A percentile compares a stretch with the other conserved stretches of the same genome.
These are phyloP conservation scores for Glomus cerebriforme DNA, from an alignment of 192 early-diverging fungal species.

Conservation along the genomic window DNA sequence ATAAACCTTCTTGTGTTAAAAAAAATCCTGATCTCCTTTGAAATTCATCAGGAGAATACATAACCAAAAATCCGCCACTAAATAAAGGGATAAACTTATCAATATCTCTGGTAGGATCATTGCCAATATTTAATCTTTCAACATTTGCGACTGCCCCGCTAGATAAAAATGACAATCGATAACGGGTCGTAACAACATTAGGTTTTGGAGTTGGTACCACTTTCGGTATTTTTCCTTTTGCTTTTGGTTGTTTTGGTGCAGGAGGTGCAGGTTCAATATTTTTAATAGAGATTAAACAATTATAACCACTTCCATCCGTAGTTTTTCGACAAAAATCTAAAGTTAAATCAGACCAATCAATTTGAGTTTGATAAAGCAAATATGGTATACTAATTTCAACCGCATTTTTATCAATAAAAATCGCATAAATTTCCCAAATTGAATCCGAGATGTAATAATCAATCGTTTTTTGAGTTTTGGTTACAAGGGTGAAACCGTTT, in stretches of 20 bases:
- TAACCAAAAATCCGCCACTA: background rate
- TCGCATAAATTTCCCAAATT: background rate
- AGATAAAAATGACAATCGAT: background rate
- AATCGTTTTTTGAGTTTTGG: background rate
- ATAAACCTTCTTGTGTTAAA: background rate
- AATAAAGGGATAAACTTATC: background rate
- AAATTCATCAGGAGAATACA: background rate
- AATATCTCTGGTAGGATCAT: background rate
- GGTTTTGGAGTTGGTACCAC: no score
- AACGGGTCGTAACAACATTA: background rate
- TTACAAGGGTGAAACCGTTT: background rate
- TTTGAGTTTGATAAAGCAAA: background rate
- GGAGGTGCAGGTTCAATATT: background rate
- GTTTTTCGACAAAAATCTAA: background rate
- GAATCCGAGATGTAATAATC: background rate
- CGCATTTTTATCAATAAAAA: background rate
- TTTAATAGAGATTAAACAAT: background rate
- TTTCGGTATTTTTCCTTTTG: background rate
- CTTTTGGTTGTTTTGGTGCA: background rate
- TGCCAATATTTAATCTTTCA: background rate
- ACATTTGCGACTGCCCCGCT: background rate
- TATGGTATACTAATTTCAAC: background rate
- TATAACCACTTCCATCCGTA: background rate
- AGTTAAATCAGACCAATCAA: background rate
- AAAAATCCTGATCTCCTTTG: background rate